Conservation (phyloP, 441 rosid genomes). For the Arabidopsis hybrid region DNA sequence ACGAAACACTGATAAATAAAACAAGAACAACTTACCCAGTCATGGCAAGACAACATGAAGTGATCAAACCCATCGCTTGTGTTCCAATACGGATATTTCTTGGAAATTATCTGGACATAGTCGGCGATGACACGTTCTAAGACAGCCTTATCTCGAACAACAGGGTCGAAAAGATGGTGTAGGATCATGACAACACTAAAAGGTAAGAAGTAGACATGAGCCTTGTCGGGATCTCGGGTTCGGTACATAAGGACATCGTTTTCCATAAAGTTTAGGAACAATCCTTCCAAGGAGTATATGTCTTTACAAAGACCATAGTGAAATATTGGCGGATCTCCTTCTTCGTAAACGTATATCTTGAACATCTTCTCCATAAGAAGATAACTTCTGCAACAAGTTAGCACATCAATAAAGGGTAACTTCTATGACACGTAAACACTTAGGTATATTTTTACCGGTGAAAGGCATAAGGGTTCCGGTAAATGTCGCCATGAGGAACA, state of each 20-base stretch:
- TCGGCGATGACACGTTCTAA: slow-evolving; percentile 52
- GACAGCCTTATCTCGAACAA: slow-evolving; percentile 37
- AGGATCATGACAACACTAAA: slow-evolving; percentile 69
- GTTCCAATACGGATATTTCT: slow-evolving; percentile 63
- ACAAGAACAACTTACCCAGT: slow-evolving; percentile 56
- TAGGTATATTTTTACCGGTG: slow-evolving; percentile 52
- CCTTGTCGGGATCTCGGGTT: slow-evolving; percentile 57
- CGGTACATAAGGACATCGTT: slow-evolving; percentile 40
- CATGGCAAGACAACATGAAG: slow-evolving; percentile 70
- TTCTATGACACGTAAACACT: not conserved
- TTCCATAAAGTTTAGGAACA: slow-evolving; percentile 61
- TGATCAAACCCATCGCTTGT: slow-evolving; percentile 68
- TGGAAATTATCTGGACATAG: slow-evolving; percentile 50
- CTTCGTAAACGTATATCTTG: slow-evolving; percentile 63
- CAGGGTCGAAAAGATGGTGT: slow-evolving; percentile 51
- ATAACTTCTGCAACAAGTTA: slow-evolving; percentile 55
- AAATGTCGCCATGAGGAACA: slow-evolving; percentile 71
- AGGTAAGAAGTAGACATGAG: slow-evolving; percentile 68
- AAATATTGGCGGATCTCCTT: slow-evolving; percentile 71
- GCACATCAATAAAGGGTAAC: not conserved
- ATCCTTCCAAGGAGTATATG: slow-evolving; percentile 68
- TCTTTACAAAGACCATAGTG: slow-evolving; percentile 62
- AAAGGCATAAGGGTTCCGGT: slow-evolving; percentile 70
- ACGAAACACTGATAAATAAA: too few relatives aligned
- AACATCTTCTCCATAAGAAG: slow-evolving; percentile 67